These are phyloP conservation scores for Pilatotrama ljubarskyi DNA, from an alignment of 768 basidiomycete genomes.

Conservation along the genomic window DNA sequence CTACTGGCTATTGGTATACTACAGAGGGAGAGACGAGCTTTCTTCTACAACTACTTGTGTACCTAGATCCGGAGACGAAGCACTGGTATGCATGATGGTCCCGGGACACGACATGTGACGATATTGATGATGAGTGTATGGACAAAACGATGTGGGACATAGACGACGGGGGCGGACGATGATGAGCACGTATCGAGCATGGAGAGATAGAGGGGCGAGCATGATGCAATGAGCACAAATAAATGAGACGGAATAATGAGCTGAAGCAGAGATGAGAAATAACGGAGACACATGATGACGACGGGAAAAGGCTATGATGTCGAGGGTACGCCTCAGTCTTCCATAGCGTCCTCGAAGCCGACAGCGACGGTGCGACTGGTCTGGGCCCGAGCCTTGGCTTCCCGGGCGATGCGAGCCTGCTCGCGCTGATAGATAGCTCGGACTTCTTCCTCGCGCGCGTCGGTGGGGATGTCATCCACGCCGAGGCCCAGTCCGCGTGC, in stretches of 20 bases:
- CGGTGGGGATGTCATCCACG: conserved; percentile 29
- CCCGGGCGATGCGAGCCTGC: conserved; percentile 43
- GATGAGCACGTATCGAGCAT: conserved; percentile 18
- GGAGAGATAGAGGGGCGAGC: conserved; percentile 22
- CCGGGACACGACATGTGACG: conserved; percentile 14
- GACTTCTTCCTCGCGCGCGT: conserved; percentile 52
- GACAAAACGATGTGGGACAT: conserved; percentile 24
- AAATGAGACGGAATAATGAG: conserved; percentile 17
- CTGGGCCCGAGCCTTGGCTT: conserved; percentile 37
- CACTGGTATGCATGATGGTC: conserved; percentile 14
- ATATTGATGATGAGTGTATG: conserved; percentile 8
- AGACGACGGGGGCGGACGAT: background rate
- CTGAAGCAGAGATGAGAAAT: background rate
- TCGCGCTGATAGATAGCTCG: conserved; percentile 57
- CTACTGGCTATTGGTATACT: conserved; percentile 20
- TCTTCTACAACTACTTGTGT: conserved; percentile 15
- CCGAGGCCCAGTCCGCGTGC: conserved; percentile 66
- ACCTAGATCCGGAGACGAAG: conserved; percentile 4
- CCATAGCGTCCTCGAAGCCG: conserved; percentile 46
- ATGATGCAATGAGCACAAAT: conserved; percentile 14
- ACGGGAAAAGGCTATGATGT: background rate
- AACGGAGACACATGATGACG: background rate
- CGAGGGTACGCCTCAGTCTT: conserved; percentile 37
- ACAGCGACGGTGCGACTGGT: conserved; percentile 16
- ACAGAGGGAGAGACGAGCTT: conserved; percentile 7